phyloP scores from a whole-genome alignment of 2,329 filamentous ascomycete species.

The Cladophialophora yegresii region DNA sequence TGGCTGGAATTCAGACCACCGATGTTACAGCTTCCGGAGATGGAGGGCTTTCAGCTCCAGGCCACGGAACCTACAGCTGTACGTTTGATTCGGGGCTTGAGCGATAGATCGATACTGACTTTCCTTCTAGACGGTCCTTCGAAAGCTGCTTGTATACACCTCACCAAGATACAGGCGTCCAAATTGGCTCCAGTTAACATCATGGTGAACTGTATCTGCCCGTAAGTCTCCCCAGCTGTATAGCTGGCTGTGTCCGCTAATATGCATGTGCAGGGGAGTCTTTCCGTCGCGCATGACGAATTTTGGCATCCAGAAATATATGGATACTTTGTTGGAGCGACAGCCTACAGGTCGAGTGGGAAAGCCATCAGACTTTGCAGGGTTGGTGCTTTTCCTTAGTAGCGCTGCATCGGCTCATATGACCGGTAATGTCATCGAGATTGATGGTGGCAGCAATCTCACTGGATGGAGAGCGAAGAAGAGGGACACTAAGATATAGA shows the following conservation, averaged over 20 bases:
- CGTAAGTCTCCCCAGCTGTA: conserved; percentile 21
- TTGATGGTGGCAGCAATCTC: conserved; percentile 51
- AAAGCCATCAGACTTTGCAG: conserved; percentile 53
- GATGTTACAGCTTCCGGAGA: conserved; percentile 51
- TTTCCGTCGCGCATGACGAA: conserved; percentile 59
- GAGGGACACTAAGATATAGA: conserved; percentile 35
- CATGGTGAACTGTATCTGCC: conserved; percentile 52
- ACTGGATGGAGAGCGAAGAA: conserved; percentile 47
- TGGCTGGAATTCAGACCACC: conserved; percentile 48
- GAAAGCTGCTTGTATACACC: conserved; percentile 57
- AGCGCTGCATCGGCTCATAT: conserved; percentile 48
- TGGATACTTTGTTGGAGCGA: conserved; percentile 50
- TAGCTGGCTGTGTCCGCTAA: conserved; percentile 8
- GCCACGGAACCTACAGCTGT: conserved; percentile 54
- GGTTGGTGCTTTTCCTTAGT: conserved; percentile 50
- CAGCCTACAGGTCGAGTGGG: conserved; percentile 53
- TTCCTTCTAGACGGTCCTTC: conserved; percentile 49
- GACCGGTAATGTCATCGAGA: conserved; percentile 49
- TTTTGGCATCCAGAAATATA: conserved; percentile 54
- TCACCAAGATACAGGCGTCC: conserved; percentile 54
- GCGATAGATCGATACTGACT: conserved; percentile 7
- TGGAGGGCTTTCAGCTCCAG: conserved; percentile 57
- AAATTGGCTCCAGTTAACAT: conserved; percentile 57
- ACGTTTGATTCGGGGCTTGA: not conserved
- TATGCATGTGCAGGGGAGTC: conserved; percentile 46